Conservation (phyloP, 1,284 basidiomycete genomes). For the Vanrija sp. region DNA sequence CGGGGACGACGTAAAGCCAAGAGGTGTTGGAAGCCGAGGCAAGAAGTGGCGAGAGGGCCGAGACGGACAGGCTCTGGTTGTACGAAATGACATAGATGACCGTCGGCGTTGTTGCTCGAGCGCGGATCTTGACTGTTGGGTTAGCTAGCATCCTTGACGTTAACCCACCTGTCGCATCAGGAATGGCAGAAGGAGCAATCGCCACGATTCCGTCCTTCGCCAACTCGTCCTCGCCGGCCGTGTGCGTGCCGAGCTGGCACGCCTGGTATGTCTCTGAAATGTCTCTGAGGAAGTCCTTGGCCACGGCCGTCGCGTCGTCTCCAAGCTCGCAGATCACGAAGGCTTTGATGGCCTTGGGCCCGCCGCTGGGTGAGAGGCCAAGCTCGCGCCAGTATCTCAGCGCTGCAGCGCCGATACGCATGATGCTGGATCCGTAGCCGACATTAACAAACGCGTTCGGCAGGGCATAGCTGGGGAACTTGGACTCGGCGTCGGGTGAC, state of each 20-base stretch:
- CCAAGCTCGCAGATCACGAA: conserved; percentile 23
- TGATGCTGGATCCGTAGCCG: conserved; percentile 28
- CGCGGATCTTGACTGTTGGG: not conserved
- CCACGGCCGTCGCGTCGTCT: conserved; percentile 4
- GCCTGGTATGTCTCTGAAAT: conserved; percentile 19
- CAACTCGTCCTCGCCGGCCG: not conserved
- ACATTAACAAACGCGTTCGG: conserved; percentile 16
- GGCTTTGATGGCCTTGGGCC: conserved; percentile 32
- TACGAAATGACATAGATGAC: conserved; percentile 13
- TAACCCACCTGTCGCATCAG: not conserved
- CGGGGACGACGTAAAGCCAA: conserved; percentile 5
- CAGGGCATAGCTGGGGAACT: conserved; percentile 6
- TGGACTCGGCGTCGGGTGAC: not conserved
- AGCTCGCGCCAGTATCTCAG: conserved; percentile 42
- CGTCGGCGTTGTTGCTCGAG: not conserved
- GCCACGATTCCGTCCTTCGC: not conserved
- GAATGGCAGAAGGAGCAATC: not conserved
- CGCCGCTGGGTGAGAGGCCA: conserved; percentile 37
- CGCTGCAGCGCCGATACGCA: conserved; percentile 29
- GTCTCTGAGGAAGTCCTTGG: conserved; percentile 15
- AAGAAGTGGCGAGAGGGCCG: conserved; percentile 3
- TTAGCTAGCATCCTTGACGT: no score
- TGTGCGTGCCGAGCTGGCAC: conserved; percentile 9
- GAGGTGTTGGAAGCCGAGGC: not conserved
- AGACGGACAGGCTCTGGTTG: not conserved